phyloP scores from a whole-genome alignment of 495 filamentous ascomycete genomes.

The Lepidopterella palustris region DNA sequence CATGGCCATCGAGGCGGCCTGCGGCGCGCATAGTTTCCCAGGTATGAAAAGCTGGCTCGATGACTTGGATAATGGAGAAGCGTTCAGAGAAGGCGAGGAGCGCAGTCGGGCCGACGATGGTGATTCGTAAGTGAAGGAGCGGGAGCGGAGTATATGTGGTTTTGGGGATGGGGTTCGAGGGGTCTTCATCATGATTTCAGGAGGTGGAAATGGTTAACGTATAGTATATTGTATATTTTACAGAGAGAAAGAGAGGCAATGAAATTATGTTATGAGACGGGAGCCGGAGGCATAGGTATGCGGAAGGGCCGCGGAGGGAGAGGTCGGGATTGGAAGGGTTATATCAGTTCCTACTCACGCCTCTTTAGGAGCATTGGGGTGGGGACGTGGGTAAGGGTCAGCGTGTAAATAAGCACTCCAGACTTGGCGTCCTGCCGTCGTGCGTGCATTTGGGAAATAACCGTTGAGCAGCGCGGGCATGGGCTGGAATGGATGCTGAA shows the following conservation, averaged over 20 bases:
- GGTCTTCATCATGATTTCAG: background rate
- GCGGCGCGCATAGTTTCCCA: background rate
- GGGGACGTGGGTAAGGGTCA: too few relatives aligned
- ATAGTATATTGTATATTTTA: too few relatives aligned
- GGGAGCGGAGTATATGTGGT: background rate
- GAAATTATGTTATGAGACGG: too few relatives aligned
- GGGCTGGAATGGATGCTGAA: too few relatives aligned
- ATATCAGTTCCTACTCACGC: background rate
- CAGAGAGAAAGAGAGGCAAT: too few relatives aligned
- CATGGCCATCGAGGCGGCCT: background rate
- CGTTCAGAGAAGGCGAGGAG: background rate
- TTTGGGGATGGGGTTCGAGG: background rate
- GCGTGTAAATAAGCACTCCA: too few relatives aligned
- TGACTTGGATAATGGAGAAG: background rate
- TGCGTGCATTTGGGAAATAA: too few relatives aligned
- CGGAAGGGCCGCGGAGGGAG: background rate
- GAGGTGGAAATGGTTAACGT: too few relatives aligned
- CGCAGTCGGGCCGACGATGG: background rate
- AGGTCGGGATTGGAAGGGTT: background rate
- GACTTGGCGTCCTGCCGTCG: too few relatives aligned
- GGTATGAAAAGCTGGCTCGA: background rate
- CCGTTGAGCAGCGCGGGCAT: too few relatives aligned
- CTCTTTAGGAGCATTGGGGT: background rate
- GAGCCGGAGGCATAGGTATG: too few relatives aligned
- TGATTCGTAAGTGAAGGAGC: background rate